Percentiles rank a stretch among this genome's conserved stretches.
Evolutionary conservation across 2,329 filamentous ascomycete species (phyloP).

Genomic region (Pseudocercospora eumusae): DNA sequence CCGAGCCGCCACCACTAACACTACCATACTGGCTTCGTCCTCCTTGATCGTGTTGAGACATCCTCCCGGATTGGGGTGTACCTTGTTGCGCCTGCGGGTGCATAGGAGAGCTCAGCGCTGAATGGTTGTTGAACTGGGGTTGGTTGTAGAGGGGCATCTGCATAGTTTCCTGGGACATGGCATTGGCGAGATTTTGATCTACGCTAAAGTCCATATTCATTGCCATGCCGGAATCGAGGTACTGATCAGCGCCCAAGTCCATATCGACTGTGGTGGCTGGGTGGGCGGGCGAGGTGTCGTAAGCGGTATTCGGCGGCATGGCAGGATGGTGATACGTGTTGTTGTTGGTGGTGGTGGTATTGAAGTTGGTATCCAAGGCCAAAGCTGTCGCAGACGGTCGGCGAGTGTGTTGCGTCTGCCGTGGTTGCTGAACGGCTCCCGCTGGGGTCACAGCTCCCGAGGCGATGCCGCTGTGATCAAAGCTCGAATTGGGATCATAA

Average conservation of each 20-base stretch:
- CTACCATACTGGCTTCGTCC: conserved; percentile 34
- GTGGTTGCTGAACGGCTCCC: conserved; percentile 13
- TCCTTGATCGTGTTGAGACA: conserved; percentile 37
- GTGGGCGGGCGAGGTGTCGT: conserved; percentile 47
- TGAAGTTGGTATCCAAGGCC: conserved; percentile 46
- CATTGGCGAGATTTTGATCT: conserved; percentile 32
- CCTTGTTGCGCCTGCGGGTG: conserved; percentile 23
- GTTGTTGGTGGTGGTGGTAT: conserved; percentile 29
- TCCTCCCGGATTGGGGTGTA: conserved; percentile 34
- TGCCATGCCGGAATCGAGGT: conserved; percentile 42
- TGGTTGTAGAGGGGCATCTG: conserved; percentile 44
- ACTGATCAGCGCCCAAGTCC: conserved; percentile 47
- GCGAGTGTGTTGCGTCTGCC: conserved; percentile 19
- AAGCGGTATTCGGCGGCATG: conserved; percentile 44
- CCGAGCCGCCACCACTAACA: conserved; percentile 19
- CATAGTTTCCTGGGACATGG: conserved; percentile 30
- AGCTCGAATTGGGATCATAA: conserved; percentile 30
- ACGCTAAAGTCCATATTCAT: conserved; percentile 48
- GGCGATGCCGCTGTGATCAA: conserved; percentile 30
- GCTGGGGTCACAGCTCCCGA: conserved; percentile 26
- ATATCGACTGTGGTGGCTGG: conserved; percentile 44
- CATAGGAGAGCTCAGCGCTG: conserved; percentile 47
- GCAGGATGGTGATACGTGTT: conserved; percentile 45
- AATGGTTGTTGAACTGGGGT: conserved; percentile 41
- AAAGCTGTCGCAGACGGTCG: conserved; percentile 40